Evolutionary conservation across 1,284 basidiomycete genomes (phyloP).

Genomic region (Lignosus rhinocerotis): DNA sequence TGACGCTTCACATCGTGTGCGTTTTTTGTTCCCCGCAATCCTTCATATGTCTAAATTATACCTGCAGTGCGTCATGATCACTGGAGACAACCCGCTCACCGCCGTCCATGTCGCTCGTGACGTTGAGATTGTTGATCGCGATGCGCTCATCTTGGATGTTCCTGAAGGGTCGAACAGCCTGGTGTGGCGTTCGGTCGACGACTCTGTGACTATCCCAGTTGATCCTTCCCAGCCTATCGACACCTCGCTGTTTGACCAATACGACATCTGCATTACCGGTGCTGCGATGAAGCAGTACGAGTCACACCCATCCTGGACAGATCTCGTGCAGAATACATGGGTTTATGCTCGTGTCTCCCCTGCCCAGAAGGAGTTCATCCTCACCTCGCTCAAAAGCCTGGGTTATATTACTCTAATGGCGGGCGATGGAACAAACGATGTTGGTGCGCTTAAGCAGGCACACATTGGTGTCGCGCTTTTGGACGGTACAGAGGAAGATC

Average conservation of each 20-base stretch:
- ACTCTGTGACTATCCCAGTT: conserved; percentile 82
- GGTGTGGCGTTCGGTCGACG: conserved; percentile 93
- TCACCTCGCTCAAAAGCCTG: conserved; percentile 83
- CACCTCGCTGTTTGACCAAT: conserved; percentile 71
- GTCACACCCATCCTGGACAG: conserved; percentile 61
- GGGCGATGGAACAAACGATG: conserved; percentile 96
- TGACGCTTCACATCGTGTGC: conserved; percentile 90
- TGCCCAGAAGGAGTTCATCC: conserved; percentile 89
- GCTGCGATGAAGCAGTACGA: conserved; percentile 87
- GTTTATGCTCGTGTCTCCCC: conserved; percentile 98
- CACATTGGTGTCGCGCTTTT: conserved; percentile 93
- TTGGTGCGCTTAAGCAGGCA: conserved; percentile 94
- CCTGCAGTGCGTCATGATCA: conserved; percentile 91
- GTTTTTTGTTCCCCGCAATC: conserved; percentile 34
- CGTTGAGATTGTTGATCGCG: conserved; percentile 94
- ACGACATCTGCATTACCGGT: conserved; percentile 95
- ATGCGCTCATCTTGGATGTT: conserved; percentile 87
- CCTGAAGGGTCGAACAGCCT: conserved; percentile 80
- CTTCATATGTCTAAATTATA: neutral
- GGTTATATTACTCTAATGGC: conserved; percentile 95
- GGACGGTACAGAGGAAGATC: conserved; percentile 88
- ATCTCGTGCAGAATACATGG: conserved; percentile 91
- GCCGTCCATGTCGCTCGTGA: conserved; percentile 92
- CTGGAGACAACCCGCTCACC: conserved; percentile 94
- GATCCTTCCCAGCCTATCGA: conserved; percentile 80